These are phyloP conservation scores for Combretum micranthum DNA, from an alignment of 345 rosid genomes.

Conservation along the genomic window DNA sequence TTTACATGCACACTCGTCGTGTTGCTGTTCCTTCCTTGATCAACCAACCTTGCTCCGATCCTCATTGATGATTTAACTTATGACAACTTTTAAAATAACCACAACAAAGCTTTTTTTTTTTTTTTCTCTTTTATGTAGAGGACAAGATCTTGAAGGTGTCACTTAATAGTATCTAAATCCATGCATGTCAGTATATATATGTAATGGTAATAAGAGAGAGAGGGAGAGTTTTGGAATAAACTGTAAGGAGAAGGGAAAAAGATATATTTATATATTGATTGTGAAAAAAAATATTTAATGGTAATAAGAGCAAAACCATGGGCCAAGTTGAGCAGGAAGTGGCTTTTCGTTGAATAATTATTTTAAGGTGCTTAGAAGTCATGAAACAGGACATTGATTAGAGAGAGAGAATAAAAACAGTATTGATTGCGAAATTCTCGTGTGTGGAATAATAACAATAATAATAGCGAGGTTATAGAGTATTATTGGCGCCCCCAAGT, in stretches of 20 bases:
- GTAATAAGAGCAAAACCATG: conserved; percentile 41
- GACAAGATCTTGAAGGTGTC: too few relatives aligned
- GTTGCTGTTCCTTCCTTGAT: conserved; percentile 20
- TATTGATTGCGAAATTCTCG: background rate
- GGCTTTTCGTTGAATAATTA: background rate
- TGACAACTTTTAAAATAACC: too few relatives aligned
- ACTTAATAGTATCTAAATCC: too few relatives aligned
- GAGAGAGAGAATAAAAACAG: too few relatives aligned
- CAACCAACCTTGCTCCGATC: conserved; percentile 27
- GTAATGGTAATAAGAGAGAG: background rate
- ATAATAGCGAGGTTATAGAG: background rate
- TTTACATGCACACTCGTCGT: conserved; percentile 9
- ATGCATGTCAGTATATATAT: too few relatives aligned
- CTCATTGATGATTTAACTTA: conserved; percentile 3
- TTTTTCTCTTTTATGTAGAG: too few relatives aligned
- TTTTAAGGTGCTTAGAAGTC: too few relatives aligned
- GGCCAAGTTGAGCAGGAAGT: conserved; percentile 24
- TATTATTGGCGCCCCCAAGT: conserved; percentile 39
- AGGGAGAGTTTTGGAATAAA: background rate
- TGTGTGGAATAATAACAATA: too few relatives aligned
- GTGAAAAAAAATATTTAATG: conserved; percentile 3
- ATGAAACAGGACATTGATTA: too few relatives aligned
- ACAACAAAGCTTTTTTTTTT: too few relatives aligned
- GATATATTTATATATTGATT: background rate
- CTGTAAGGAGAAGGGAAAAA: background rate